Evolutionary conservation across 106 monocot species (phyloP).

Genomic region (Gastrodia elata): DNA sequence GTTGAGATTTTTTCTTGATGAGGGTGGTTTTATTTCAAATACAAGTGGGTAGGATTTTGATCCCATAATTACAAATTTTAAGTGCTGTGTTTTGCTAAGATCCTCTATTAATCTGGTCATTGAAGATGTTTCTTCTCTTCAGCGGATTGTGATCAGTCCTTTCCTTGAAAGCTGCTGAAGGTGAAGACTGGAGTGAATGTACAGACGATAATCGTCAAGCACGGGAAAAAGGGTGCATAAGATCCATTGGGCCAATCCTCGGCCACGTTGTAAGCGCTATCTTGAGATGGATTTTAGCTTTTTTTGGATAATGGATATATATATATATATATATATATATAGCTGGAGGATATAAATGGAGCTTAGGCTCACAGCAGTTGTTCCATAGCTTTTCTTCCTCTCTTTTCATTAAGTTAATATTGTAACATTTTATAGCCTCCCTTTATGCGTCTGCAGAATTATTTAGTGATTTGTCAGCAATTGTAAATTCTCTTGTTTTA

Average conservation of each 20-base stretch:
- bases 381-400: background rate
- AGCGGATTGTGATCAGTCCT: conserved; percentile 11
- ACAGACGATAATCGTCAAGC: background rate
- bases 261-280: background rate
- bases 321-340: too few species aligned
- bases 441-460: background rate
- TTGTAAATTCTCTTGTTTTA: background rate
- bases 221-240: background rate
- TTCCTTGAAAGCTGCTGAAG: conserved; percentile 3
- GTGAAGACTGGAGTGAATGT: background rate
- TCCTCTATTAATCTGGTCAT: background rate
- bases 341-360: too few species aligned
- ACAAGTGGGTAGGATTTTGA: too few species aligned
- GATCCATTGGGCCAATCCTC: background rate
- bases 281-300: background rate
- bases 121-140: conserved; percentile 5
- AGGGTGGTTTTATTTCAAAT: too few species aligned
- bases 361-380: too few species aligned
- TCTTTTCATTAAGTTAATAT: too few species aligned
- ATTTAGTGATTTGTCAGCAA: background rate
- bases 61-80: too few species aligned
- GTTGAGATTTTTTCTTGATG: too few species aligned
- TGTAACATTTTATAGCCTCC: background rate
- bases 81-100: background rate
- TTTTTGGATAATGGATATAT: too few species aligned